Base-by-base conservation (phyloP, 1,284 basidiomycete genomes). In the Trichosporon sp. region DNA sequence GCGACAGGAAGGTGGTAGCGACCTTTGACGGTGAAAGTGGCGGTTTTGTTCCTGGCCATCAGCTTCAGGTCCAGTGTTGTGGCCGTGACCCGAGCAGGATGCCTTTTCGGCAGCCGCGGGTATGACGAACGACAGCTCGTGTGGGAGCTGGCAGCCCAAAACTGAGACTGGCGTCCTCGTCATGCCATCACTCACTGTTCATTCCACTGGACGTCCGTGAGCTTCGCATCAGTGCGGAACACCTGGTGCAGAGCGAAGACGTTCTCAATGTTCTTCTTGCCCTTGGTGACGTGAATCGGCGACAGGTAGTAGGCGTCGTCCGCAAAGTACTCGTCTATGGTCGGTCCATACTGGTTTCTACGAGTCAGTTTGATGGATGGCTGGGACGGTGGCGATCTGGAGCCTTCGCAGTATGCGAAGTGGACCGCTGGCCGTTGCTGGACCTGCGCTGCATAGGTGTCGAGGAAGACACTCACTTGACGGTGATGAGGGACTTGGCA, bases 271-370 rank as follows among this genome's bases (percentile, higher is more conserved):
- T 65, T 61, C 36, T 59, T 67, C 8, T 67, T 65, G 32, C 75
- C 76, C 13, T 64, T 59, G 27, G 71, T 49, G 16, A 61, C 36
- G 57, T 74, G 27, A 27, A 60, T 46, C 4, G 63, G 61, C 19
- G 67, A 68, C 33, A 66, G 62, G 60, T 73, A 58, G 5, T 67
- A 58, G 19, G 71, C 74, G 56, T 75, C 65, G 32, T 71, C 56
- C 27, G 78, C 70, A 56, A 78, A 74, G 62, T 71, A 73, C 56
- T 71, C 36, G 60, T 74, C 69, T 54, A 79, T 66, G 13, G 71
- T 74, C 13, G 65, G 65, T 58, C 70, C 63, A 49, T 66, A 68
- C 33, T 75, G 67, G 63, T 70, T 62, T 1, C 75, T 76, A 67
- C 13, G 3, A 27, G 49, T 54, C 11, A 54, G 49, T n/a, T 16